phyloP scores from a whole-genome alignment of 192 early-diverging fungal genomes.

The Entomortierella beljakovae region DNA sequence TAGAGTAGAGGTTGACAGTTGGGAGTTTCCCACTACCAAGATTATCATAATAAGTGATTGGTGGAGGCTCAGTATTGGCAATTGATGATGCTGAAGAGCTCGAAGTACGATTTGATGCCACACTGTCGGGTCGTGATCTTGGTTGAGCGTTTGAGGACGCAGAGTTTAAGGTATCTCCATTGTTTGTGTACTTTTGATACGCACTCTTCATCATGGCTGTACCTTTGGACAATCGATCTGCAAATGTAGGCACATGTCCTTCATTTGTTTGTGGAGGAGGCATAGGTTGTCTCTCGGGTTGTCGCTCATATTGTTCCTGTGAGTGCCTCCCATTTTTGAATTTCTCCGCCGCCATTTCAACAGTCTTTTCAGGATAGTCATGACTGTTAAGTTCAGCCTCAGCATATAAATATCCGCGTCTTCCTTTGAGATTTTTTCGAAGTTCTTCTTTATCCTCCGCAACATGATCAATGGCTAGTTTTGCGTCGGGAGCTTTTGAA shows the following conservation, averaged over 20 bases:
- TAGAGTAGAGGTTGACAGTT: conserved; percentile 37
- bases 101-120: conserved; percentile 1
- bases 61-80: conserved; percentile 8
- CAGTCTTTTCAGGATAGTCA: not conserved
- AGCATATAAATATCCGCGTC: not conserved
- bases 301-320: not conserved
- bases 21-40: conserved; percentile 29
- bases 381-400: not conserved
- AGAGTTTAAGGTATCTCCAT: not conserved
- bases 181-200: conserved; percentile 38
- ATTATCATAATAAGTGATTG: conserved; percentile 18
- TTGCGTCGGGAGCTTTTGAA: conserved; percentile 14
- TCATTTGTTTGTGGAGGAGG: not conserved
- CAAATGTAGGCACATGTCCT: not conserved
- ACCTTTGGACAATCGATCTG: conserved; percentile 20
- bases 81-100: not conserved
- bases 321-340: not conserved
- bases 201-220: conserved; percentile 23
- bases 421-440: conserved; percentile 30
- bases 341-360: not conserved
- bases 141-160: not conserved
- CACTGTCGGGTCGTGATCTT: not conserved
- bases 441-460: conserved; percentile 27
- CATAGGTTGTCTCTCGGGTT: not conserved
- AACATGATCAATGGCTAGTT: conserved; percentile 16